A percentile compares a stretch with the other conserved stretches of the same genome.
Evolutionary conservation across 768 basidiomycete species (phyloP).

Genomic region (Podaxis sp.): DNA sequence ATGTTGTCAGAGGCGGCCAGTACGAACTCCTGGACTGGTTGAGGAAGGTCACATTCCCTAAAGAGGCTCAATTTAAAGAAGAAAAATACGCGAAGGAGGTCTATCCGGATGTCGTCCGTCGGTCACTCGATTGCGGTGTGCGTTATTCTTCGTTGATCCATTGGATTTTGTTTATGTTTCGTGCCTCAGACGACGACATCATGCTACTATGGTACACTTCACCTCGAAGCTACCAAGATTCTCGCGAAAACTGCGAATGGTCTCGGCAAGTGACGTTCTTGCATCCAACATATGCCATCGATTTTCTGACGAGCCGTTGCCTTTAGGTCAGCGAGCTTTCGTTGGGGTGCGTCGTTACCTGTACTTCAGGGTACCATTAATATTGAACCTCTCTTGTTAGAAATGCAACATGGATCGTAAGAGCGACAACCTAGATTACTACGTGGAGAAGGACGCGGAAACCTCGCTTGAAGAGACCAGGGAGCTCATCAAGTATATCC

Average conservation of each 20-base stretch:
- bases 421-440: conserved; percentile 44
- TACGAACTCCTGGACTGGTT: conserved; percentile 91
- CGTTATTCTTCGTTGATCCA: conserved; percentile 23
- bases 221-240: conserved; percentile 74
- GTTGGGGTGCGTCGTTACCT: conserved; percentile 58
- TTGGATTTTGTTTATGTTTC: not conserved
- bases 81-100: conserved; percentile 59
- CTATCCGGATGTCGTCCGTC: conserved; percentile 69
- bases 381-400: conserved; percentile 26
- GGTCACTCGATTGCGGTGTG: conserved; percentile 73
- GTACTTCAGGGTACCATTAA: not conserved
- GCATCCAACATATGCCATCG: not conserved
- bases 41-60: conserved; percentile 78
- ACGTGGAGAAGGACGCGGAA: conserved; percentile 54
- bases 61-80: conserved; percentile 74
- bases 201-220: conserved; percentile 85
- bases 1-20: conserved; percentile 53
- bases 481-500: conserved; percentile 66
- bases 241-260: conserved; percentile 74
- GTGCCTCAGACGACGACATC: conserved; percentile 79
- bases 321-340: conserved; percentile 74
- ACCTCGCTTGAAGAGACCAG: conserved; percentile 60
- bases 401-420: conserved; percentile 94
- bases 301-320: not conserved
- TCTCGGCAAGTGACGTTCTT: conserved; percentile 14